Base-by-base conservation (phyloP, 257 asterid genomes). In the Rehmannia glutinosa region DNA sequence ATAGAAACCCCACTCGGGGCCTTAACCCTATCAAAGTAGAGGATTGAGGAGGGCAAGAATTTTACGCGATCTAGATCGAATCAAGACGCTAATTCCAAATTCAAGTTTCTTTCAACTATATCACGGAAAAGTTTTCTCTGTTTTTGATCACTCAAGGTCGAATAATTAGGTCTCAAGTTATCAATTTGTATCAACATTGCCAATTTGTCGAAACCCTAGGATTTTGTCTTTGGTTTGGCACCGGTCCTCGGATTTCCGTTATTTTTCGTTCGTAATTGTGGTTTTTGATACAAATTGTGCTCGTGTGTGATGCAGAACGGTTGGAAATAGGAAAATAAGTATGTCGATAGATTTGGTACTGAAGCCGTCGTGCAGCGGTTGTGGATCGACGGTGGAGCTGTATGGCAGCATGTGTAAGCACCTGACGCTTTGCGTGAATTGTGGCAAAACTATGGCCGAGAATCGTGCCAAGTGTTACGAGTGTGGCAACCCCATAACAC, bases 321-420 rank as follows among this genome's bases (percentile, higher is more conserved):
- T 21, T 20, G 43, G 42, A 39, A 64, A 20, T 17, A 27, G 65
- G 13, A 21, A 17, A 15, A 10, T n/a, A 45, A 65, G 27, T 47
- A 89, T 92, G 96, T 81, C 91, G 45, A 20, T 70, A 1, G 97
- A 90, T 82, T 86, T 92, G 90, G 58, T 84, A 46, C 69, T 87
- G 90, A 92, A 90, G 87, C 88, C 90, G 59, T 79, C 90, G 49
- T 92, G 98, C 73, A 61, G 84, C 63, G 92, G 87, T 47, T 92
- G 98, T 66, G 94, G 97, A 10, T 84, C 98, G 41, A 54, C 90
- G 64, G 83, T 41, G 75, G 96, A 90, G 76, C 86, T 92, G 65
- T 92, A 87, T 55, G 98, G 96, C 11, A 90, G 87, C 83, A 32
- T 87, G 57, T 92, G 98, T 87, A 92, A 87, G 87, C 98, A 92